Base-by-base conservation (phyloP, 2,329 filamentous ascomycete species). In the Aureobasidium subglaciale region DNA sequence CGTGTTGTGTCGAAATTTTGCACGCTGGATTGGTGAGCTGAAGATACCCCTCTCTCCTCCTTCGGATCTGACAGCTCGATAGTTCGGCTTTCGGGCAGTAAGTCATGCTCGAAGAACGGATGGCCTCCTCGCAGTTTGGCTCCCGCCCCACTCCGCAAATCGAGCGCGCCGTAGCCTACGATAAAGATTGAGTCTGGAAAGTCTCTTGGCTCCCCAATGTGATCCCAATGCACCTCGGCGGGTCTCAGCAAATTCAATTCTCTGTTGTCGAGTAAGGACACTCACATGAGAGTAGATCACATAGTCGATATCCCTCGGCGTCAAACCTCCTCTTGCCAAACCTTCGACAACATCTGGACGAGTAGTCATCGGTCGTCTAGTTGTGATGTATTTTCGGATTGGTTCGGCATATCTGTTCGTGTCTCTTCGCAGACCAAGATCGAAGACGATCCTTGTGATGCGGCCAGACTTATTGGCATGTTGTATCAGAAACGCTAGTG, bases 141-240 rank as follows among this genome's bases (percentile, higher is more conserved):
- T 0, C 65, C 65, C 20, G 66, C 38, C 10, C 40, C 53, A 34
- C 63, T 62, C 11, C 79, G 64, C 1, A 79, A 63, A 34, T 72
- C 59, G 16, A 74, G 59, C 0, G 74, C 73, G 5, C 76, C 77
- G 4, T 70, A 67, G 0, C 81, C 81, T 9, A 82, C 75, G 3
- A 78, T 60, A 59, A 83, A 81, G 2, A 69, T 68, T 0, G 78
- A 70, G 11, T 68, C 64, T 0, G 70, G 58, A 59, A 81, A 83
- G 60, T 81, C 78, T 1, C 69, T 65, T 0, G 79, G 77, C 4
- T 77, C 79, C n/a, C 80, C 81, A 34, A 78, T 71, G 59, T 83
- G 80, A 60, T 83, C 80, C 71, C 78, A 82, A 61, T 83, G 79
- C 0, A 79, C 71, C 57, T 59, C 37, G 20, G n/a, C 7, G 1